These are phyloP conservation scores for Pseudoperonospora humuli DNA, from an alignment of 352 stramenopile genomes.

Conservation along the genomic window DNA sequence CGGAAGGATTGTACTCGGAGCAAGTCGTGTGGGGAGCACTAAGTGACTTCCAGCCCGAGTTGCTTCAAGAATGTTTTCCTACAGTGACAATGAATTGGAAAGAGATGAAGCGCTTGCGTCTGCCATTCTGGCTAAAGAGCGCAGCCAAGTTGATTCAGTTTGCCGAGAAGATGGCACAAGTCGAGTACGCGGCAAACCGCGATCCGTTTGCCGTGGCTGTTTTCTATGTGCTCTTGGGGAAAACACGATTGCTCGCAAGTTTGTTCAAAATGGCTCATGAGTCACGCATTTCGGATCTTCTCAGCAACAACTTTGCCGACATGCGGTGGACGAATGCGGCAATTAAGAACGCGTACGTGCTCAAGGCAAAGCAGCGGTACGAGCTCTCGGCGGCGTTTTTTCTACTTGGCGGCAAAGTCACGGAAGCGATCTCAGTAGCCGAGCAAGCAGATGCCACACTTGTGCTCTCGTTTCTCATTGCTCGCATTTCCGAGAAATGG, in stretches of 20 bases:
- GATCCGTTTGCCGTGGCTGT: constrained; percentile 81
- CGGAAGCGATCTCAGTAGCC: constrained; percentile 67
- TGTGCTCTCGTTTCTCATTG: constrained; percentile 76
- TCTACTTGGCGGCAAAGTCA: constrained; percentile 64
- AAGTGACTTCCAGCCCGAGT: constrained; percentile 52
- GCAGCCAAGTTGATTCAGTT: constrained; percentile 41
- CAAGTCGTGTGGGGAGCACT: constrained; percentile 68
- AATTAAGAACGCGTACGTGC: constrained; percentile 87
- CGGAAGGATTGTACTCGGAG: constrained; percentile 62
- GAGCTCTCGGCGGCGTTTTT: constrained; percentile 79
- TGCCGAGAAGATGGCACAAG: constrained; percentile 66
- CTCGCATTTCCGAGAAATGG: constrained; percentile 66
- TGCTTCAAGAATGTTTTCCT: constrained; percentile 71
- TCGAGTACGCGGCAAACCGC: constrained; percentile 58
- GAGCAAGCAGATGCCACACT: constrained; percentile 67
- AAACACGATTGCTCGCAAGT: constrained; percentile 70
- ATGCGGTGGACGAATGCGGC: constrained; percentile 78
- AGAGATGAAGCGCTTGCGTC: constrained; percentile 49
- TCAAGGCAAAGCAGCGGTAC: constrained; percentile 83
- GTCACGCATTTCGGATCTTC: constrained; percentile 62
- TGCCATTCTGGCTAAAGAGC: constrained; percentile 78
- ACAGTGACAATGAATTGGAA: constrained; percentile 44
- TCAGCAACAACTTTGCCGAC: constrained; percentile 80
- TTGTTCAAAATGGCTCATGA: constrained; percentile 84
- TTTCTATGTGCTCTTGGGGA: constrained; percentile 82